These are phyloP conservation scores for Barnettozyma wickerhamii DNA, from an alignment of 805 yeast genomes.

Conservation along the genomic window DNA sequence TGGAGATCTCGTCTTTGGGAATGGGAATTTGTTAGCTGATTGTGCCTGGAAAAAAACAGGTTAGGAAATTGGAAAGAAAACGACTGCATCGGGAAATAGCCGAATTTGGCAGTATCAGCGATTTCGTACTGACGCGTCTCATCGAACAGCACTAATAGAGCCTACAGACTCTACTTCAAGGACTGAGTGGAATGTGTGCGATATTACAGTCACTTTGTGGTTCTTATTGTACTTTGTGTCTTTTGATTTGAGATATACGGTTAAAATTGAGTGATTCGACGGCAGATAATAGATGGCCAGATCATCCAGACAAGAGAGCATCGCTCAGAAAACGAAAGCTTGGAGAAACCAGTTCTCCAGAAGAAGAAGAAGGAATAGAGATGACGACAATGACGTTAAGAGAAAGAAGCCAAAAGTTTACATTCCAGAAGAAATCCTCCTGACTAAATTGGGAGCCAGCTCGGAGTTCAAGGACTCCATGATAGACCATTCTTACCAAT, in stretches of 20 bases:
- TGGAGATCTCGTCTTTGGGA: not conserved
- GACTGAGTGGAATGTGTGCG: too few species aligned
- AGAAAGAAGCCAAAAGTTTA: not conserved
- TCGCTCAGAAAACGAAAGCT: not conserved
- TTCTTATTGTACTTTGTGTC: too few species aligned
- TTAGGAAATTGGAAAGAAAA: not conserved
- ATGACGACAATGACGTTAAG: not conserved
- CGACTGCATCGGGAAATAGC: not conserved
- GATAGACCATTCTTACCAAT: conserved; percentile 16
- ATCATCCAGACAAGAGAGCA: too few species aligned
- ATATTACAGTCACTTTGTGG: too few species aligned
- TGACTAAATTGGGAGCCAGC: conserved; percentile 20
- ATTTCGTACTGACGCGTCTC: not conserved
- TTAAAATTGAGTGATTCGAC: too few species aligned
- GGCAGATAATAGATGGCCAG: too few species aligned
- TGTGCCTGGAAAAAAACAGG: conserved; percentile 2
- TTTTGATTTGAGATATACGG: too few species aligned
- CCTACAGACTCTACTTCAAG: too few species aligned
- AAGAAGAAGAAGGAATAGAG: not conserved
- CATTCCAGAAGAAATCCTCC: conserved; percentile 10
- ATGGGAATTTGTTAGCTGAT: conserved; percentile 6
- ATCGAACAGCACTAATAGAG: too few species aligned
- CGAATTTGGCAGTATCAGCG: not conserved
- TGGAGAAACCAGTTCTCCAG: conserved; percentile 2
- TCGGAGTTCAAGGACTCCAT: conserved; percentile 14